These are phyloP conservation scores for Colletotrichum abscissum DNA, from an alignment of 2,329 filamentous ascomycete species.

Conservation along the genomic window DNA sequence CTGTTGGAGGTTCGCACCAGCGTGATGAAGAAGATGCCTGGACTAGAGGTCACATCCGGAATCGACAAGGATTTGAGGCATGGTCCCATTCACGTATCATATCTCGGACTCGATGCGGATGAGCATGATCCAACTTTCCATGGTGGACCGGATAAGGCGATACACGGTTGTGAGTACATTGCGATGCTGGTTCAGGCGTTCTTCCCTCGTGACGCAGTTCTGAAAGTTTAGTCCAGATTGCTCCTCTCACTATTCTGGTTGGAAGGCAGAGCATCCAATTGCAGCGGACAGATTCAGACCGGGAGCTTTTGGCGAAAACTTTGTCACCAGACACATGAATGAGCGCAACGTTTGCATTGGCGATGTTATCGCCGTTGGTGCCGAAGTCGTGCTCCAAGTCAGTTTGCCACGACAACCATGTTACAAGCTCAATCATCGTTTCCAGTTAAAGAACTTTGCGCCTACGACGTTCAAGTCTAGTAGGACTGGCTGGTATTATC, in stretches of 20 bases:
- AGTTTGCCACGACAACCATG: slow-evolving; percentile 72
- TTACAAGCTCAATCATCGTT: slow-evolving; percentile 77
- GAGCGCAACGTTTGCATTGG: slow-evolving; percentile 75
- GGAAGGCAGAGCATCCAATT: slow-evolving; percentile 64
- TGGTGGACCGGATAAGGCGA: slow-evolving; percentile 71
- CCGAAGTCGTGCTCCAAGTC: slow-evolving; percentile 66
- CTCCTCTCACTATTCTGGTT: slow-evolving; percentile 66
- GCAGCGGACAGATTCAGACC: slow-evolving; percentile 62
- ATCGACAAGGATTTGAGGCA: slow-evolving; percentile 64
- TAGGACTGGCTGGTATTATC: slow-evolving; percentile 75
- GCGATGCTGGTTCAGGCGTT: neutral
- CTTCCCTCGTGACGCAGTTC: neutral
- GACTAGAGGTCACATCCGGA: slow-evolving; percentile 62
- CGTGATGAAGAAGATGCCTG: slow-evolving; percentile 65
- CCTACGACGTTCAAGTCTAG: slow-evolving; percentile 65
- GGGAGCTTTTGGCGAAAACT: slow-evolving; percentile 74
- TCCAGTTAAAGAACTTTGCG: slow-evolving; percentile 71
- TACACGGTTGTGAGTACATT: slow-evolving; percentile 63
- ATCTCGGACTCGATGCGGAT: slow-evolving; percentile 66
- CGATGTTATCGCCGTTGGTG: slow-evolving; percentile 65
- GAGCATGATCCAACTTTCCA: slow-evolving; percentile 73
- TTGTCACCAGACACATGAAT: slow-evolving; percentile 68
- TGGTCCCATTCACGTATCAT: slow-evolving; percentile 57
- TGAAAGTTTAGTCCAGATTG: slow-evolving; percentile 58
- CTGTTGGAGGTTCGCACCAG: slow-evolving; percentile 68